phyloP scores from a whole-genome alignment of 2,329 filamentous ascomycete species.

The Aspergillus felis region DNA sequence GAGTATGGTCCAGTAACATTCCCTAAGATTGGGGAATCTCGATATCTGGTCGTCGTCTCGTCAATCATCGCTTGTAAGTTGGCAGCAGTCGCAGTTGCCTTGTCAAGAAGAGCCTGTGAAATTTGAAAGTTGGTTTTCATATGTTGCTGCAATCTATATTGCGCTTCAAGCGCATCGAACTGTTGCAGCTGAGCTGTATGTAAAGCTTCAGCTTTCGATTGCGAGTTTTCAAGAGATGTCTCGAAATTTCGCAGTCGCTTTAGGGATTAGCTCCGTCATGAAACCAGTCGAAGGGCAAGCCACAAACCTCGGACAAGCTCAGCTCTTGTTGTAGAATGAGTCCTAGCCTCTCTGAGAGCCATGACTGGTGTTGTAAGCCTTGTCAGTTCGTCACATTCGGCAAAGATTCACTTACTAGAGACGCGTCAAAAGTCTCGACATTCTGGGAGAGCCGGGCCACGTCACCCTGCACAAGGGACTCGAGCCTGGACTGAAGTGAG shows the following conservation, averaged over 20 bases:
- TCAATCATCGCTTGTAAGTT: conserved; percentile 32
- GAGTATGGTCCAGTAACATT: conserved; percentile 15
- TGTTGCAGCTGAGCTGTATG: conserved; percentile 34
- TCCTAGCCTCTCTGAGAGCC: conserved; percentile 24
- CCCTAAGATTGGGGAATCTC: conserved; percentile 13
- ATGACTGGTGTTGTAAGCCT: conserved; percentile 24
- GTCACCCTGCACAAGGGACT: conserved; percentile 28
- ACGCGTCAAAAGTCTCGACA: conserved; percentile 29
- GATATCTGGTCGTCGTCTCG: conserved; percentile 22
- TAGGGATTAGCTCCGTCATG: conserved; percentile 14
- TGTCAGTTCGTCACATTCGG: conserved; percentile 1
- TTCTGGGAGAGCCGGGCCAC: conserved; percentile 24
- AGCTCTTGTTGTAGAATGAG: conserved; percentile 31
- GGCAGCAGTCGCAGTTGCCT: conserved; percentile 22
- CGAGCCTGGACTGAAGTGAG: conserved; percentile 30
- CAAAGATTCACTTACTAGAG: conserved; percentile 26
- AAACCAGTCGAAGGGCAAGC: not conserved
- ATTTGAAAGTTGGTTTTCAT: conserved; percentile 24
- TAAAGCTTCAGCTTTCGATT: conserved; percentile 28
- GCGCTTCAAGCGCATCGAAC: conserved; percentile 23
- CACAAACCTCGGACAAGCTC: conserved; percentile 30
- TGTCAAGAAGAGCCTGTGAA: conserved; percentile 30
- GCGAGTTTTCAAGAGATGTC: conserved; percentile 28
- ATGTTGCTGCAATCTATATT: conserved; percentile 24
- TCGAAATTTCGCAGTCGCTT: conserved; percentile 36